Base-by-base conservation (phyloP, 768 basidiomycete genomes). In the Boletales sp. region DNA sequence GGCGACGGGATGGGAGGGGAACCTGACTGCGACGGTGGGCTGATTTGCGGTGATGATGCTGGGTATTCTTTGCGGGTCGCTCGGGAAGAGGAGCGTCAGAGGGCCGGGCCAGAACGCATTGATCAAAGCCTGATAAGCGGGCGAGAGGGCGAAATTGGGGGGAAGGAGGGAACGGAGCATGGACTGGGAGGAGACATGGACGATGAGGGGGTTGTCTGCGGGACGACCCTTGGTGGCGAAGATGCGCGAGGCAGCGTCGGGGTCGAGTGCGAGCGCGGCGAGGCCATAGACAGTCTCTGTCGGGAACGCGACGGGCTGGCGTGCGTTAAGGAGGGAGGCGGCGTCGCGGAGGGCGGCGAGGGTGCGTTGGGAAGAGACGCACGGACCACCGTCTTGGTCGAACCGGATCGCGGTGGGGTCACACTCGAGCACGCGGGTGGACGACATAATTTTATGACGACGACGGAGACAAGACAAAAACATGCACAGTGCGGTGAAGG, bases 241-340 rank as follows among this genome's bases (percentile, higher is more conserved):
- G 59, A 99, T 94, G 58, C 77, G 78, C 3, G 76, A 63, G 6
- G 82, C 79, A 3, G 94, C 92, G 14, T 69, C 55, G 8, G 78
- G 55, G 58, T 82, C 72, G 40, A 92, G 71, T 0, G 95, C 93
- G 18, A 84, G 70, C 0, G 93, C 96, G 28, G 90, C 96, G n/a
- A 99, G 82, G 1, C 96, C 96, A 68, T 98, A 99, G 11, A 99
- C 96, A 0, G 96, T 98, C 70, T 99, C 96, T 30, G 96, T 97
- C 0, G 96, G 95, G 64, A 99, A 90, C 0, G 86, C 94, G 48
- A 98, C 87, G 18, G 80, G 75, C 50, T 81, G 72, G 14, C 67
- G 59, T 19, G 70, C 70, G 32, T 76, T 57, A 41, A 75, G 76
- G 49, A 79, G 74, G 49, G 74, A 71, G 7, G 82, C 71, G 1